These are phyloP conservation scores for Yamadazyma oceani DNA, from an alignment of 1,139 yeast genomes.

Conservation along the genomic window DNA sequence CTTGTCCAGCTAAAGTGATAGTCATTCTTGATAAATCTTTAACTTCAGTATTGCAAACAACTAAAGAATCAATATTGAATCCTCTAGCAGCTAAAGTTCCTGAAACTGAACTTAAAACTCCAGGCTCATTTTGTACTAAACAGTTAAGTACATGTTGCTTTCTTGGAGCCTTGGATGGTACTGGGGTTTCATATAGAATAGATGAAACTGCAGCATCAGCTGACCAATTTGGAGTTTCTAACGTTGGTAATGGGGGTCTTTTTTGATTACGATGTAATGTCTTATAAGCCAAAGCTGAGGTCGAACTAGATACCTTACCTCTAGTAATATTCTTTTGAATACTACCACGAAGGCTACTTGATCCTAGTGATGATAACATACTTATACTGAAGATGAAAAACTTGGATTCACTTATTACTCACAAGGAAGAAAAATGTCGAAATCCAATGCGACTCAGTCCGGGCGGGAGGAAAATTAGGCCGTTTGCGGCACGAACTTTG, in stretches of 20 bases:
- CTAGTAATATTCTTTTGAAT: conserved; percentile 9
- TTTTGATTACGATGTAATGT: conserved; percentile 81
- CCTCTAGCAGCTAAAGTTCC: conserved; percentile 98
- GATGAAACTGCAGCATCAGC: conserved; percentile 96
- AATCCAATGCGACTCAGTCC: no score
- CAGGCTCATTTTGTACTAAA: conserved; percentile 97
- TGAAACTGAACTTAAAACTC: conserved; percentile 89
- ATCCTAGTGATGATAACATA: no score
- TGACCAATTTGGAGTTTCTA: conserved; percentile 93
- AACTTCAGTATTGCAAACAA: conserved; percentile 95
- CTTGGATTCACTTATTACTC: not conserved
- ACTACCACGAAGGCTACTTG: not conserved
- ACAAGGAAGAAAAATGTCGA: not conserved
- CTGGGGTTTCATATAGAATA: conserved; percentile 90
- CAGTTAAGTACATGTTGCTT: conserved; percentile 92
- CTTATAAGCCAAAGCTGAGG: conserved; percentile 95
- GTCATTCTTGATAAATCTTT: conserved; percentile 96
- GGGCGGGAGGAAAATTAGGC: not conserved
- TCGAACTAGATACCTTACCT: conserved; percentile 50
- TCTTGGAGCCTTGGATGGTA: conserved; percentile 63
- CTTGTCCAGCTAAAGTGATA: conserved; percentile 89
- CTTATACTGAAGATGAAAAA: not conserved
- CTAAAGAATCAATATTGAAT: conserved; percentile 94
- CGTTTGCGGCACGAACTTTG: not conserved
- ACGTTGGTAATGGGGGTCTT: conserved; percentile 91